Base-by-base conservation (phyloP, 1,139 yeast species). In the Suhomyces terraborum region DNA sequence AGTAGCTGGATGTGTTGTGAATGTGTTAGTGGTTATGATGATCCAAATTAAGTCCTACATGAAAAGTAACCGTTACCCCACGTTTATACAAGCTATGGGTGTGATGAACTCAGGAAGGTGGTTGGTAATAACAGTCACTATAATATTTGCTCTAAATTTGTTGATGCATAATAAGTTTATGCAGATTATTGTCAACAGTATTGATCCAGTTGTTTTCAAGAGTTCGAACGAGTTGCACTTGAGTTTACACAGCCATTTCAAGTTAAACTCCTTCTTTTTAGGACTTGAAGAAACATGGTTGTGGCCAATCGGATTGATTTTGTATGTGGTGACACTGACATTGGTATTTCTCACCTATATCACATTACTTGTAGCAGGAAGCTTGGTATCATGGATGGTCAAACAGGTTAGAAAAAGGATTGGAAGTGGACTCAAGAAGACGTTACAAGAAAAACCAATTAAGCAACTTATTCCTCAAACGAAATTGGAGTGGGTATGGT, bases 251-350 rank as follows among this genome's bases (percentile, higher is more conserved):
- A 51, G 54, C 35, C 56, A 53, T 14, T 67, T 54, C 49, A 55
- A 53, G 40, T 47, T 64, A 38, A 67, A 69, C 41, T 53, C 66
- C 14, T 82, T 77, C 53, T 85, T 78, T 52, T 62, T 88, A 39
- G 95, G 96, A 0, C 62, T 85, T 7, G 81, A 82, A 46, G 88
- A 82, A 42, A 56, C 63, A 8, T 70, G 73, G 30, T 55, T 82
- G 29, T 76, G 81, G 69, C 66, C 80, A 45, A 58, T 84, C 30
- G 89, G 88, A 0, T 75, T 84, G 2, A 33, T 84, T 1, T 76
- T 84, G 47, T 66, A 78, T 35, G 41, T 74, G 9, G 68, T 83
- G 45, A 73, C 88, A 0, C 59, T 50, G 7, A 55, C 52, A 13
- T 42, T 56, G 39, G 57, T 57, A 17, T 46, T 50, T 8, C 17